Evolutionary conservation across 2,329 filamentous ascomycete species (phyloP).

Genomic region (Raffaelea ambrosiae): DNA sequence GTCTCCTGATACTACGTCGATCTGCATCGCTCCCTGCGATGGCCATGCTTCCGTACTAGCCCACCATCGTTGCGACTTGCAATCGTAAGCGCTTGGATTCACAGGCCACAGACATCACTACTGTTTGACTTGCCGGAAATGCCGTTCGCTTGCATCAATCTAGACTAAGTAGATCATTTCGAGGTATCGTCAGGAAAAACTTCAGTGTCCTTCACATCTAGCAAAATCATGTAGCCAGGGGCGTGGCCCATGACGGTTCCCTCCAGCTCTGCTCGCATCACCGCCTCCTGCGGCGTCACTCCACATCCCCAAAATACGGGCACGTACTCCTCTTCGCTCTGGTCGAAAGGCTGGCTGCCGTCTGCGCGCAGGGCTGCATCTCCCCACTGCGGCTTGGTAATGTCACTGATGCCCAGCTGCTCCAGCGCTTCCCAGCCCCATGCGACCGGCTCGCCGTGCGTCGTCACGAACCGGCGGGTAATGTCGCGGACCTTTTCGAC

Average conservation of each 20-base stretch:
- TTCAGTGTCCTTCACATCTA: slow-evolving; percentile 28
- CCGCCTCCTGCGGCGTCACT: slow-evolving; percentile 57
- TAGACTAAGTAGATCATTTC: too few species aligned
- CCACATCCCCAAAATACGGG: slow-evolving; percentile 58
- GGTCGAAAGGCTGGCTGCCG: slow-evolving; percentile 24
- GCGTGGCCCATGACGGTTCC: slow-evolving; percentile 53
- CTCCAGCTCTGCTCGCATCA: slow-evolving; percentile 44
- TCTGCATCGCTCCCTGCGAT: too few species aligned
- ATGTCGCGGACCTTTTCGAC: slow-evolving; percentile 45
- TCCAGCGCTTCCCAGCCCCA: slow-evolving; percentile 15
- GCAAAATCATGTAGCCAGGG: slow-evolving; percentile 53
- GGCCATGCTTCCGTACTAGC: too few species aligned
- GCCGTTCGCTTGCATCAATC: too few species aligned
- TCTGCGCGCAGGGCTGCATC: slow-evolving; percentile 33
- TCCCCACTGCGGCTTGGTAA: slow-evolving; percentile 48
- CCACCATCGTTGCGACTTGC: too few species aligned
- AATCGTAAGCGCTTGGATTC: too few species aligned
- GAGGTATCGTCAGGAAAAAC: slow-evolving; percentile 4
- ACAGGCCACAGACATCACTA: too few species aligned
- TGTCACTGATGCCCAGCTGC: slow-evolving; percentile 43
- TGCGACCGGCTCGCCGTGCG: slow-evolving; percentile 49
- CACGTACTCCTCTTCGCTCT: slow-evolving; percentile 30
- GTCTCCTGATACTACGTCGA: too few species aligned
- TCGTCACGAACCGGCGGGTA: slow-evolving; percentile 44
- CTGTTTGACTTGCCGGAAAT: too few species aligned